A percentile compares a stretch with the other conserved stretches of the same genome.
Evolutionary conservation across 495 filamentous ascomycete genomes (phyloP).

Genomic region (Penicillium lagena): DNA sequence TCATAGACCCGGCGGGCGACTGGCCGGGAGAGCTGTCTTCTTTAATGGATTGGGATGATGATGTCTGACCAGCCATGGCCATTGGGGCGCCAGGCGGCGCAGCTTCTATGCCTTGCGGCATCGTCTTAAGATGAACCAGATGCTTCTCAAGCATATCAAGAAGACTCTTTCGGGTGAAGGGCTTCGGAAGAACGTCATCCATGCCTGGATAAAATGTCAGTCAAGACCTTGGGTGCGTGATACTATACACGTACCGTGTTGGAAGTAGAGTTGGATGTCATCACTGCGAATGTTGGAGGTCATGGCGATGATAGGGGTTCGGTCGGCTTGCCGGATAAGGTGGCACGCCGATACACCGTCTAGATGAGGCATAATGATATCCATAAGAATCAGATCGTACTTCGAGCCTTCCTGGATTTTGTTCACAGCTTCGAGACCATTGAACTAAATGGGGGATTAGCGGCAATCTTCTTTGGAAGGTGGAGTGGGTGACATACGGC

Average conservation of each 20-base stretch:
- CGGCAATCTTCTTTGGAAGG: slow-evolving; percentile 10
- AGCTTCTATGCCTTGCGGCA: slow-evolving; percentile 50
- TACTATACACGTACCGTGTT: slow-evolving; percentile 66
- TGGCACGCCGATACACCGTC: slow-evolving; percentile 94
- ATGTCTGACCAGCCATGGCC: slow-evolving; percentile 44
- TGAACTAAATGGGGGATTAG: slow-evolving; percentile 48
- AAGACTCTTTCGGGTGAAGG: slow-evolving; percentile 94
- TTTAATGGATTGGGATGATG: slow-evolving; percentile 60
- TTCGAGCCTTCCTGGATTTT: slow-evolving; percentile 78
- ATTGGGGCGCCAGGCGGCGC: slow-evolving; percentile 40
- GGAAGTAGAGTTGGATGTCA: slow-evolving; percentile 95
- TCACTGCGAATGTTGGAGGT: slow-evolving; percentile 97
- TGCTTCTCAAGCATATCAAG: slow-evolving; percentile 87
- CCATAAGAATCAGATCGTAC: slow-evolving; percentile 95
- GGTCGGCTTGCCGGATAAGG: slow-evolving; percentile 84
- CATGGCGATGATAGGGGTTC: slow-evolving; percentile 94
- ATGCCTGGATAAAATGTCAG: slow-evolving; percentile 59
- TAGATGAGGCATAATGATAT: slow-evolving; percentile 97
- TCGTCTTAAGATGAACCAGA: slow-evolving; percentile 67
- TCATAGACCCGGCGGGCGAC: slow-evolving; percentile 62
- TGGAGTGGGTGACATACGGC: slow-evolving; percentile 59
- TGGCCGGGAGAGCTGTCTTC: slow-evolving; percentile 77
- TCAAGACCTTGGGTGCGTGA: slow-evolving; percentile 7
- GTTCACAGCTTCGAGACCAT: slow-evolving; percentile 89
- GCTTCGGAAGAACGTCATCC: slow-evolving; percentile 96